A percentile compares a stretch with the other conserved stretches of the same genome.
phyloP scores from a whole-genome alignment of 352 stramenopile species.

The Globisporangium heterothallicum region DNA sequence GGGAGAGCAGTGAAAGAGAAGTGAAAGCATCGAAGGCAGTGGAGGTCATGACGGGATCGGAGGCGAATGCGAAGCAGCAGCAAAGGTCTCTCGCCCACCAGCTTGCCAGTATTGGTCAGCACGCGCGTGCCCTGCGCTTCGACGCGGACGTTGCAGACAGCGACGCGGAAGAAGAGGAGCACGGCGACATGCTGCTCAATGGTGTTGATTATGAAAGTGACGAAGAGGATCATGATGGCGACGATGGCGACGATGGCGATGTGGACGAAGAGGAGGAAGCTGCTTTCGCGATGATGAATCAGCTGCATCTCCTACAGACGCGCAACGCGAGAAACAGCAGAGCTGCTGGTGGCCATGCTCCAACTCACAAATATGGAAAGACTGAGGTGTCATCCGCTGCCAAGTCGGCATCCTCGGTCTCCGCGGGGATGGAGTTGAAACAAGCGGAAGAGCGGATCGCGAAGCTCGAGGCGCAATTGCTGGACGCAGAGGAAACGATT shows the following conservation, averaged over 20 bases:
- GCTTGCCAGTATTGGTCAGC: too few species aligned
- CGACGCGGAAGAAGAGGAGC: not conserved
- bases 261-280: slow-evolving; percentile 11
- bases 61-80: too few species aligned
- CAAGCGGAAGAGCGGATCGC: slow-evolving; percentile 50
- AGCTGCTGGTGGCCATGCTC: not conserved
- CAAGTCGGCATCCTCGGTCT: not conserved
- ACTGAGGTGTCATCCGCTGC: too few species aligned
- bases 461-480: slow-evolving; percentile 41
- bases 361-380: not conserved
- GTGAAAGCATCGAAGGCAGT: too few species aligned
- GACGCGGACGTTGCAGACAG: not conserved
- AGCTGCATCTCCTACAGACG: slow-evolving; percentile 12
- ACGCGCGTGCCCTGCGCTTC: not conserved
- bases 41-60: too few species aligned
- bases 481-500: slow-evolving; percentile 69
- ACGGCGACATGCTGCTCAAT: not conserved
- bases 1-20: too few species aligned
- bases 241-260: slow-evolving; percentile 9
- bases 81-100: too few species aligned
- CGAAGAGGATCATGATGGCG: not conserved
- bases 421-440: slow-evolving; percentile 29
- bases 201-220: not conserved
- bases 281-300: slow-evolving; percentile 12
- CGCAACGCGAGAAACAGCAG: not conserved